phyloP scores from a whole-genome alignment of 768 basidiomycete genomes.

The Strobilomyces confusus region DNA sequence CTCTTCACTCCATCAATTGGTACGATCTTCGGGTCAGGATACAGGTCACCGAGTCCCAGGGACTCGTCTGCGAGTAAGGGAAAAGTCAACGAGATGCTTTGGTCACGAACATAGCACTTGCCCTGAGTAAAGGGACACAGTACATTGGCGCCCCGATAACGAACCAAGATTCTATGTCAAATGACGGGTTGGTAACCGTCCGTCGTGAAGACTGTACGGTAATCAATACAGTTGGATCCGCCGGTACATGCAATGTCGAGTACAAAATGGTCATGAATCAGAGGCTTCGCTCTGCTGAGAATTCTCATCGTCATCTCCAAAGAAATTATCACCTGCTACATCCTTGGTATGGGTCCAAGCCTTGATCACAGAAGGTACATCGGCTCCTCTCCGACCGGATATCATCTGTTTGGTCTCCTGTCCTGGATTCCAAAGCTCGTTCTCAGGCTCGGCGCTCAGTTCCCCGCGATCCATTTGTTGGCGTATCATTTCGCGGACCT shows the following conservation, averaged over 20 bases:
- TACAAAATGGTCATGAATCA: constrained; percentile 5
- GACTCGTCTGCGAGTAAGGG: neutral
- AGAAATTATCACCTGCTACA: constrained; percentile 24
- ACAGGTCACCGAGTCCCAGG: neutral
- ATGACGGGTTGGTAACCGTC: neutral
- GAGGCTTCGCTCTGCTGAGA: constrained; percentile 16
- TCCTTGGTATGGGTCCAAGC: constrained; percentile 7
- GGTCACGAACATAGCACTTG: neutral
- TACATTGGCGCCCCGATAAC: neutral
- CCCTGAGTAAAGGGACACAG: too few relatives aligned
- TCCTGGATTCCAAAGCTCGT: constrained; percentile 21
- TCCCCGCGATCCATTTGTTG: constrained; percentile 58
- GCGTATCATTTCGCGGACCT: constrained; percentile 56
- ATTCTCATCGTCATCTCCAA: constrained; percentile 26
- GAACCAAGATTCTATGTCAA: too few relatives aligned
- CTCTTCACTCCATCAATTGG: neutral
- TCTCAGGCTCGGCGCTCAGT: constrained; percentile 59
- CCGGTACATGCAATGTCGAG: constrained; percentile 55
- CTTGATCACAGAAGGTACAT: constrained; percentile 1
- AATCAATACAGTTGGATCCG: constrained; percentile 57
- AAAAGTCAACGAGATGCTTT: neutral
- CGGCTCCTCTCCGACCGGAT: constrained; percentile 3
- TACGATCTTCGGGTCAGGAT: neutral
- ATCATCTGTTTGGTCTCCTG: constrained; percentile 3
- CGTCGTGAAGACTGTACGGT: neutral